A percentile compares a stretch with the other conserved stretches of the same genome.
These are phyloP conservation scores for Coniferiporia weirii DNA, from an alignment of 1,284 basidiomycete genomes.

Conservation along the genomic window DNA sequence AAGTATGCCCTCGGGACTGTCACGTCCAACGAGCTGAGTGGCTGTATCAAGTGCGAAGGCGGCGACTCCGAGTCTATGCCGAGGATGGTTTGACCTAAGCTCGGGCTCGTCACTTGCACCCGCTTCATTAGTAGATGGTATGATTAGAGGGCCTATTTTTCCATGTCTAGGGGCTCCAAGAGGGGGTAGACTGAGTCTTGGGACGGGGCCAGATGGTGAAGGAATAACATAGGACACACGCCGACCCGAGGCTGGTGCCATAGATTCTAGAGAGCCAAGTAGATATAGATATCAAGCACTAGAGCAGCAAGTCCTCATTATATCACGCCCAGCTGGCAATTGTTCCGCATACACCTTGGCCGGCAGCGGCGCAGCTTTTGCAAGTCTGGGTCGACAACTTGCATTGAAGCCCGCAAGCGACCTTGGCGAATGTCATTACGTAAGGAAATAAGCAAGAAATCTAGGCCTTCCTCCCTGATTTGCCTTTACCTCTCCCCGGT, in stretches of 20 bases:
- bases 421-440: no score
- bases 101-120: constrained; percentile 20
- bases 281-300: background rate
- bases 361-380: background rate
- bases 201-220: constrained; percentile 47
- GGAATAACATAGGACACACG: constrained; percentile 85
- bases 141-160: constrained; percentile 58
- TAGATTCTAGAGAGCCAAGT: background rate
- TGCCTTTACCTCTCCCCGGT: background rate
- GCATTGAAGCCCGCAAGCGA: no score
- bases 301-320: background rate
- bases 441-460: no score
- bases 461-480: background rate
- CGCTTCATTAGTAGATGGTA: constrained; percentile 31
- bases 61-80: constrained; percentile 84
- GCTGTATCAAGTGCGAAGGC: constrained; percentile 83
- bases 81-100: constrained; percentile 47
- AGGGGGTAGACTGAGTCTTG: constrained; percentile 68
- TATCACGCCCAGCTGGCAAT: background rate
- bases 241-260: constrained; percentile 8
- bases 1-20: constrained; percentile 80
- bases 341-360: background rate
- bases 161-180: constrained; percentile 57
- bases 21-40: constrained; percentile 61
- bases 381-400: no score